Base-by-base conservation (phyloP, 208 protist genomes). In the Paratrypanosoma confusum region DNA sequence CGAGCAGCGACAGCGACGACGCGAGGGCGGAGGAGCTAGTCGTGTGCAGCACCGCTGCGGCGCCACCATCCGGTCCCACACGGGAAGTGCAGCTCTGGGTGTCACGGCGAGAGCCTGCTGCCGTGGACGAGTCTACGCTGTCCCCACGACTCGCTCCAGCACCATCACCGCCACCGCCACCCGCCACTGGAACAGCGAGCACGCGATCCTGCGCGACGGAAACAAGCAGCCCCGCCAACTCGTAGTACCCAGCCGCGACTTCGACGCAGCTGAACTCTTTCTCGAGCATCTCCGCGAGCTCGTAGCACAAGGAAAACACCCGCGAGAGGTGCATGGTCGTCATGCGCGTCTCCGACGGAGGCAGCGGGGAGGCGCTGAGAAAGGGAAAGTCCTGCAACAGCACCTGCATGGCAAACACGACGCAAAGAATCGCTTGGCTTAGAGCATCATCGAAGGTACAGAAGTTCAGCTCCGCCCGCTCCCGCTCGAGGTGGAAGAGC, bases 401-500 rank as follows among this genome's bases (percentile, higher is more conserved):
- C 33, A 50, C 40, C 7, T 43, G 47, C 24, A 41, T 54, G 21
- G 39, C 41, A 32, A 50, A 50, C 3, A 39, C 41, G 10, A 22
- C 31, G 34, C 53, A 61, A 3, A 68, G 16, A 10, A 68, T 46
- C 3, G 31, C 47, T 16, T 44, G 32, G 16, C 40, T 33, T 17
- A 68, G 36, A 4, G 46, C 45, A 8, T 60, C 53, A 20, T 55
- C 60, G 13, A 25, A 20, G 10, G 51, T 50, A 2, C 41, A 46
- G 18, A 56, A 17, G n/a, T 6, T 40, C 10, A 50, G 17, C 13
- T 5, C 16, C 23, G 14, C 3, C 4, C 60, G 27, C 24, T 61
- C 60, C 39, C 24, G 25, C 47, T 68, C 60, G 3, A 62, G 36
- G 3, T 28, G 18, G 3, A 54, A 23, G 45, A 43, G 62, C 6